phyloP scores from a whole-genome alignment of 345 rosid genomes.

The Gossypium rotundifolium region DNA sequence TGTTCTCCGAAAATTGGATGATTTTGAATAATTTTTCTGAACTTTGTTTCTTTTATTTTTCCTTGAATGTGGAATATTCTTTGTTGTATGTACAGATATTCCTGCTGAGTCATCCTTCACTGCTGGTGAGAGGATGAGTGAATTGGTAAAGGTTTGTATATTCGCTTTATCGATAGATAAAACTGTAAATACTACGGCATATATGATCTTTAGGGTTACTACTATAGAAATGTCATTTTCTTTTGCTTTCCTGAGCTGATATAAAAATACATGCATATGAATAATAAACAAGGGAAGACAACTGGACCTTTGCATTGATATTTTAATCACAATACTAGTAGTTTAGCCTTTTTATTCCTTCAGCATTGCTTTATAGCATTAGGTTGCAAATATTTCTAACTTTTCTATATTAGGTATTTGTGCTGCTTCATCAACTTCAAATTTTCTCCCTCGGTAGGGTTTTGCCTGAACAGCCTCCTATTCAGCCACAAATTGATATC shows the following conservation, averaged over 20 bases:
- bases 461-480: constrained; percentile 76
- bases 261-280: neutral
- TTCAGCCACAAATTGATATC: constrained; percentile 35
- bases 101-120: constrained; percentile 58
- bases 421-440: constrained; percentile 87
- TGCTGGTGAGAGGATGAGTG: constrained; percentile 76
- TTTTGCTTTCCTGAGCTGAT: neutral
- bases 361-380: neutral
- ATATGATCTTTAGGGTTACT: neutral
- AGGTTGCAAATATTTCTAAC: constrained; percentile 14
- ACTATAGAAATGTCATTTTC: neutral
- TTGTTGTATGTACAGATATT: constrained; percentile 32
- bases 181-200: neutral
- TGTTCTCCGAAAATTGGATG: neutral
- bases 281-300: neutral
- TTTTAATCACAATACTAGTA: neutral
- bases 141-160: constrained; percentile 81
- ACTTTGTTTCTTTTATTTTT: neutral
- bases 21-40: neutral
- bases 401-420: constrained; percentile 58
- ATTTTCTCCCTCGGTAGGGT: constrained; percentile 67
- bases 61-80: constrained; percentile 7
- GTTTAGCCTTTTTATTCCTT: neutral
- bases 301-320: neutral
- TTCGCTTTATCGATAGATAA: neutral